These are phyloP conservation scores for Suhomyces chickasaworum DNA, from an alignment of 1,139 yeast genomes.

Conservation along the genomic window DNA sequence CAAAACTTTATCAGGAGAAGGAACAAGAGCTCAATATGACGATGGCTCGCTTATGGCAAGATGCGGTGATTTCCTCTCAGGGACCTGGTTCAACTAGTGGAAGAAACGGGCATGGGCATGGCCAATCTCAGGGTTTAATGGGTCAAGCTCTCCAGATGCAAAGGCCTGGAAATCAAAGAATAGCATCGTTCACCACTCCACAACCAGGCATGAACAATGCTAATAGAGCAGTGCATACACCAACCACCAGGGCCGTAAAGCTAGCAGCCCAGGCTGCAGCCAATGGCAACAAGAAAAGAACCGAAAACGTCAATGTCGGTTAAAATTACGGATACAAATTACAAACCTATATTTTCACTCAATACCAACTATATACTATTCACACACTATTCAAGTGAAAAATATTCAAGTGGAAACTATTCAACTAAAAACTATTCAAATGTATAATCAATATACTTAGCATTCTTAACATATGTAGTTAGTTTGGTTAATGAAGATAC, in stretches of 20 bases:
- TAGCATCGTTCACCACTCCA: conserved; percentile 28
- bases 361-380: too few relatives aligned
- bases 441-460: too few relatives aligned
- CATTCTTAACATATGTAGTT: too few relatives aligned
- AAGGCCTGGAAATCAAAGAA: conserved; percentile 30
- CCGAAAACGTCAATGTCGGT: conserved; percentile 1
- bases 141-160: conserved; percentile 20
- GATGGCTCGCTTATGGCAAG: conserved; percentile 45
- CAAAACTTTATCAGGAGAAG: conserved; percentile 35
- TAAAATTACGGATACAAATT: too few relatives aligned
- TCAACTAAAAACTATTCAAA: too few relatives aligned
- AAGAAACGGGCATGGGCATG: conserved; percentile 4
- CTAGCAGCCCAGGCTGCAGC: conserved; percentile 24
- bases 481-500: too few relatives aligned
- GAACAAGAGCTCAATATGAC: conserved; percentile 32
- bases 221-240: conserved; percentile 29
- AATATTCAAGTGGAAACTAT: too few relatives aligned
- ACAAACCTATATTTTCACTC: too few relatives aligned
- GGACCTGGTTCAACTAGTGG: conserved; percentile 8
- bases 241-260: conserved; percentile 44
- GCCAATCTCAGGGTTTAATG: conserved; percentile 8
- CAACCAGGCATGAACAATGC: conserved; percentile 16
- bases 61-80: conserved; percentile 27
- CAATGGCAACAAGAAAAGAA: conserved; percentile 4
- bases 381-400: too few relatives aligned